A percentile compares a stretch with the other conserved stretches of the same genome.
These are phyloP conservation scores for Colletotrichum tofieldiae DNA, from an alignment of 2,329 filamentous ascomycete species.

Conservation along the genomic window DNA sequence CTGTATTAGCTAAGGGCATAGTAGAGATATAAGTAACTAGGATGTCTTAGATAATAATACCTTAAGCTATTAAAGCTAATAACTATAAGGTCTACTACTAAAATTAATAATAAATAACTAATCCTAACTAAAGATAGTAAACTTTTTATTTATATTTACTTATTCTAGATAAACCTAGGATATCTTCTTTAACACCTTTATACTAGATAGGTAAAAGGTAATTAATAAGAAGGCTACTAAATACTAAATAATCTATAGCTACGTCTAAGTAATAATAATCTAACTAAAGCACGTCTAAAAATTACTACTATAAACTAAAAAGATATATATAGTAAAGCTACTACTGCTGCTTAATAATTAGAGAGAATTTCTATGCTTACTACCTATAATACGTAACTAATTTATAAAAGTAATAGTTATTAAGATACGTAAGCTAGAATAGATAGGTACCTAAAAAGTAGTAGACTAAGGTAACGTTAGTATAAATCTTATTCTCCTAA, in stretches of 20 bases:
- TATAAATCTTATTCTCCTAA: neutral
- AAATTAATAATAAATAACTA: neutral
- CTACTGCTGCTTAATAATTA: neutral
- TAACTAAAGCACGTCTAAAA: too few relatives aligned
- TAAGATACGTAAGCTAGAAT: neutral
- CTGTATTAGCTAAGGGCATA: neutral
- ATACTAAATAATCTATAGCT: too few relatives aligned
- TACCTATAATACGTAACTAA: neutral
- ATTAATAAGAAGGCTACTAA: neutral
- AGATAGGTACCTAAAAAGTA: neutral
- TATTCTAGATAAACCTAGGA: neutral
- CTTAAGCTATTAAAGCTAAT: neutral
- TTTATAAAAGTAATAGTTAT: neutral
- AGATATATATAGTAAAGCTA: too few relatives aligned
- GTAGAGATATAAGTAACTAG: neutral
- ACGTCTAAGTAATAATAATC: too few relatives aligned
- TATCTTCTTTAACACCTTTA: neutral
- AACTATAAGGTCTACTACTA: neutral
- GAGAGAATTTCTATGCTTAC: neutral
- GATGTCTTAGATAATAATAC: neutral
- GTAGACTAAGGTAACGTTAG: fast-evolving
- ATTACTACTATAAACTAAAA: too few relatives aligned
- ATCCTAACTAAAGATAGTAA: neutral
- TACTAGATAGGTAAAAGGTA: neutral
- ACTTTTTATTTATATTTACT: neutral